Conservation (phyloP, 768 basidiomycete species). For the Hericium coralloides region DNA sequence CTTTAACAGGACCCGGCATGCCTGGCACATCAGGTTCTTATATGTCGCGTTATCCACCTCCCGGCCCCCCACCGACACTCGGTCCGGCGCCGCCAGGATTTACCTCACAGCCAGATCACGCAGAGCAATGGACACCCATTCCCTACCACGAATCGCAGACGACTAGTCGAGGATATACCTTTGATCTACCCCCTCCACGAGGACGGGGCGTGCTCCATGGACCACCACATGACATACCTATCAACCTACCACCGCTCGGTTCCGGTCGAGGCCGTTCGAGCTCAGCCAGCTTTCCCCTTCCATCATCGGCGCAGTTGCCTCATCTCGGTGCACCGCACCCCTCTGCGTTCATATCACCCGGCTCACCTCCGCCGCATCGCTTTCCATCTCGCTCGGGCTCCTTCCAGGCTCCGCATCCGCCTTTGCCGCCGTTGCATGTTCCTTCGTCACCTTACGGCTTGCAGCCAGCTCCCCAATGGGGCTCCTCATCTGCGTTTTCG, state of each 20-base stretch:
- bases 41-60: not conserved
- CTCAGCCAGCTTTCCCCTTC: not conserved
- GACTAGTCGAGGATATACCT: not conserved
- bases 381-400: not conserved
- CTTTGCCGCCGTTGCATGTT: slow-evolving; percentile 10
- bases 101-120: not conserved
- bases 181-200: not conserved
- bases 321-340: not conserved
- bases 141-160: not conserved
- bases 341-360: not conserved
- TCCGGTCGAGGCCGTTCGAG: not conserved
- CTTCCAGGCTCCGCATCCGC: not conserved
- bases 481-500: not conserved
- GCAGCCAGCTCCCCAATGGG: not conserved
- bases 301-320: not conserved
- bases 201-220: not conserved
- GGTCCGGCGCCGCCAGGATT: not conserved
- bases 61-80: not conserved
- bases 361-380: not conserved
- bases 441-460: not conserved
- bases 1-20: slow-evolving; percentile 12
- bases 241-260: not conserved
- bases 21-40: slow-evolving; percentile 8
- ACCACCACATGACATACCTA: not conserved
- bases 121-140: not conserved